Conservation (phyloP, 495 filamentous ascomycete species). For the Tuber indicum region DNA sequence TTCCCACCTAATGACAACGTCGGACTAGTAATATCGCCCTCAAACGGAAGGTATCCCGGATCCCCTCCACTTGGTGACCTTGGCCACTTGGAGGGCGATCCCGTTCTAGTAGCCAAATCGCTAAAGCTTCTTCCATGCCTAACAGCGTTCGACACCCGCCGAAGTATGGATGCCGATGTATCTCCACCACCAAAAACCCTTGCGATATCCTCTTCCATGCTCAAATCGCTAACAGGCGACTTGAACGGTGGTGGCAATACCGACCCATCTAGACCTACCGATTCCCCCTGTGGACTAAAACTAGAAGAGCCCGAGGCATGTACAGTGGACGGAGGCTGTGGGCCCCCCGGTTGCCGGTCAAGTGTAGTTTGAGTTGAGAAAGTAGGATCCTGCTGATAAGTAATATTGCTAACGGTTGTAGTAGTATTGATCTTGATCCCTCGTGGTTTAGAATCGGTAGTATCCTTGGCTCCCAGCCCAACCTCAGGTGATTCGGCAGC, state of each 20-base stretch:
- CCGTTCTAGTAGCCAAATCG: constrained; percentile 45
- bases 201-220: constrained; percentile 85
- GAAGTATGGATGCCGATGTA: constrained; percentile 65
- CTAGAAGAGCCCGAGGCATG: constrained; percentile 31
- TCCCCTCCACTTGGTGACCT: constrained; percentile 68
- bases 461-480: constrained; percentile 13
- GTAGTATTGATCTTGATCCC: constrained; percentile 34
- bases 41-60: constrained; percentile 40
- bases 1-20: constrained; percentile 56
- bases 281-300: background rate
- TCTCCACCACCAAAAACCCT: constrained; percentile 69
- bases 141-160: constrained; percentile 83
- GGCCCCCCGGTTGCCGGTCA: background rate
- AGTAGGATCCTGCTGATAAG: constrained; percentile 24
- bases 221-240: constrained; percentile 62
- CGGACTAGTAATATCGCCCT: constrained; percentile 67
- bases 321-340: constrained; percentile 31
- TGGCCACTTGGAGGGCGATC: constrained; percentile 53
- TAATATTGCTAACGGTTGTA: constrained; percentile 28
- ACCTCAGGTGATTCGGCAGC: constrained; percentile 35
- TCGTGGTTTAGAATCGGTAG: constrained; percentile 22
- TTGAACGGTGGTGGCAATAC: constrained; percentile 33
- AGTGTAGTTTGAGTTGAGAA: constrained; percentile 21
- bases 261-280: constrained; percentile 6
- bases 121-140: constrained; percentile 91